Base-by-base conservation (phyloP, 768 basidiomycete species). In the Sporobolomyces roseus region DNA sequence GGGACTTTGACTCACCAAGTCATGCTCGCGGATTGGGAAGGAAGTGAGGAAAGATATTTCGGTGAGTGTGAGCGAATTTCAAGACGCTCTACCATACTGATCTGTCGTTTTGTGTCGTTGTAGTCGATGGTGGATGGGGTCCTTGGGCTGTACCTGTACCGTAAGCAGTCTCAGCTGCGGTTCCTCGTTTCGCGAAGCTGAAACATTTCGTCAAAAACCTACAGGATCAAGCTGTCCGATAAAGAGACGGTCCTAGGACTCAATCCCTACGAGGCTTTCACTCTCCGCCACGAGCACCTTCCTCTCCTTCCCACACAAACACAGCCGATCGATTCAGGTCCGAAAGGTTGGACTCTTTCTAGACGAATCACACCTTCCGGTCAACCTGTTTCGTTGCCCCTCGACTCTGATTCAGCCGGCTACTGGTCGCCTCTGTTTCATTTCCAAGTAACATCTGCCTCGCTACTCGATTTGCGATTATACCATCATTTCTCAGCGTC, bases 331-430 rank as follows among this genome's bases (percentile, higher is more conserved):
- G 71, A 72, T 64, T n/a, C 27, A 29, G 12, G 12, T 59, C 30
- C n/a, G n/a, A 35, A 48, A 10, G 71, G 71, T 38, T 72, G 71
- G 71, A 72, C 71, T 14, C 33, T 72, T 41, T 72, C 65, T 35
- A 66, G 71, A 19, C 50, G 56, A 49, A 33, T 68, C 45, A 45
- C 60, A 1, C 67, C 63, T 4, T 52, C 58, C 16, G 38, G 51
- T 58, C 43, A 35, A 0, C 45, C 60, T 8, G 45, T 72, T 43
- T n/a, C 63, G 8, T 52, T 66, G 25, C 67, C 71, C 0, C 30
- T 72, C 67, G 14, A 29, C 36, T 30, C 30, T 10, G 12, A 30
- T 3, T 13, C 50, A 0, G 10, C 49, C 2, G 53, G 49, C 14
- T 63, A 60, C 64, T 72, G 63, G 63, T 29, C 61, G 1, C 71